Base-by-base conservation (phyloP, 2,329 filamentous ascomycete genomes). In the Botrytis galanthina region DNA sequence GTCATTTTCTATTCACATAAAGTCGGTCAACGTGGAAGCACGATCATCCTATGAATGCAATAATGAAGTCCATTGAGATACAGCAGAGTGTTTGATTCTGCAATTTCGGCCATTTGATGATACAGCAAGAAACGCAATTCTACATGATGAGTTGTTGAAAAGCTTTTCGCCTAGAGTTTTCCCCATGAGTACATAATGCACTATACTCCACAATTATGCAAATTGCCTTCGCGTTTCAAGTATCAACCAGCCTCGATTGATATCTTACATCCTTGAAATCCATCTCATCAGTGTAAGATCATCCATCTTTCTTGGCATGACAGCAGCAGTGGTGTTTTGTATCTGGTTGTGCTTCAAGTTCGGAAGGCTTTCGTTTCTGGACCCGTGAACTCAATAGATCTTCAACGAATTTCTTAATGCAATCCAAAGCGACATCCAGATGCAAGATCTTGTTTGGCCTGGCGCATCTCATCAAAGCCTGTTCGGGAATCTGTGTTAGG, bases 401-500 rank as follows among this genome's bases (percentile, higher is more conserved):
- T 16, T 54, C 35, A 9, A 72, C 46, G 32, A 54, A 64, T 16
- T 42, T 66, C 16, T 42, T 35, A 2, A 72, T 67, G 22, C 46
- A 54, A 4, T 54, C 44, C n/a, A 72, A 42, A 35, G 70, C 70
- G 6, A 51, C 7, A 54, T 57, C 46, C 37, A 72, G 12, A 6
- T 46, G 26, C 14, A 72, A 54, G 5, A 2, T 16, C 9, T 67
- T 67, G 18, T 66, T 66, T 12, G 70, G 70, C 1, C 70, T 37
- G 20, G 70, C 64, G 44, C 78, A 78, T 35, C 74, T 74, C 67
- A 78, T 69, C 37, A 81, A 74, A 2, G 78, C 75, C 57, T 76
- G 73, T 35, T 78, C 77, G 8, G 79, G 78, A 1, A 81, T 70
- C 37, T 78, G 78, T 3, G 75, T 75, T 4, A 80, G 72, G 48